These are phyloP conservation scores for Vigna nakashimae DNA, from an alignment of 306 rosid species.

Conservation along the genomic window DNA sequence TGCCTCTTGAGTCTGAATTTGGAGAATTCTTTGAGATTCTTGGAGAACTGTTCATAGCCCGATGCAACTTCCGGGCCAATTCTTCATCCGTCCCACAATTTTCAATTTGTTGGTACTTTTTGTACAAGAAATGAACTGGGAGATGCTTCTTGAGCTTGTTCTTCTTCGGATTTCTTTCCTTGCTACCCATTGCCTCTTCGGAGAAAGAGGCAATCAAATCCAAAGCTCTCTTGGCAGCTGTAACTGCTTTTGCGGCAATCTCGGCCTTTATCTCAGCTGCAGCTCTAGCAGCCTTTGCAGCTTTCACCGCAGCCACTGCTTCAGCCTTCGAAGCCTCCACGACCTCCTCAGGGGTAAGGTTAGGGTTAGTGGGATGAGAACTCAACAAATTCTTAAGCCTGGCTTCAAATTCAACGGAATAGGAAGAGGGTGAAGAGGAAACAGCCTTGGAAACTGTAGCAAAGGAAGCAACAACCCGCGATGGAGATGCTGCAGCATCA, in stretches of 20 bases:
- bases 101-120: conserved; percentile 80
- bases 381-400: conserved; percentile 68
- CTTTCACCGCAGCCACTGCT: conserved; percentile 67
- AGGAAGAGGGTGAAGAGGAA: conserved; percentile 52
- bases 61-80: conserved; percentile 80
- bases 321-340: conserved; percentile 73
- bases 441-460: conserved; percentile 52
- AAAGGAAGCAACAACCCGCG: conserved; percentile 55
- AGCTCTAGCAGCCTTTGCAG: conserved; percentile 77
- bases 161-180: conserved; percentile 68
- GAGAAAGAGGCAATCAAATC: conserved; percentile 84
- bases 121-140: conserved; percentile 91
- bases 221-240: conserved; percentile 86
- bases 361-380: conserved; percentile 61
- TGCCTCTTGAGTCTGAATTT: conserved; percentile 64
- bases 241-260: conserved; percentile 79
- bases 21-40: conserved; percentile 74
- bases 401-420: conserved; percentile 58
- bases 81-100: conserved; percentile 87
- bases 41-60: conserved; percentile 90
- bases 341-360: conserved; percentile 72
- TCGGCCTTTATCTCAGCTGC: conserved; percentile 82
- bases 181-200: conserved; percentile 57
- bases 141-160: conserved; percentile 85
- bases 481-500: conserved; percentile 57